phyloP scores from a whole-genome alignment of 2,329 filamentous ascomycete genomes.

The Diaporthe batatas region DNA sequence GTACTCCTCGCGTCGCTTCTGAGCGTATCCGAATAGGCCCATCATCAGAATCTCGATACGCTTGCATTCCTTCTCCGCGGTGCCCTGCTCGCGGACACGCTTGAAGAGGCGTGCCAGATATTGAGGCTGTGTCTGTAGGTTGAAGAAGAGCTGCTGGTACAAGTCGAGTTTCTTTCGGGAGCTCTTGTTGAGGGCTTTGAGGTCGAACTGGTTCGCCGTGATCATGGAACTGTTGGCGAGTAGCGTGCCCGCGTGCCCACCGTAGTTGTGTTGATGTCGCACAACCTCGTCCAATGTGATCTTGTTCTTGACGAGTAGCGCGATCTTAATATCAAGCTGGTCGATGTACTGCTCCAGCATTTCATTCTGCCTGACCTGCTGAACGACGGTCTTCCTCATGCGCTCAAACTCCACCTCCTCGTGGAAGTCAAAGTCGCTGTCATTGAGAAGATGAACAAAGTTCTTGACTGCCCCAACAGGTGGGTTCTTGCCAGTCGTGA shows the following conservation, averaged over 20 bases:
- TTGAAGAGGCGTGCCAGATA: constrained; percentile 93
- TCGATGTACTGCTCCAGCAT: constrained; percentile 98
- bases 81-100: constrained; percentile 84
- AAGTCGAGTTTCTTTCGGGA: constrained; percentile 95
- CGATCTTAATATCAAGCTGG: constrained; percentile 98
- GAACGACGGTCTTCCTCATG: constrained; percentile 93
- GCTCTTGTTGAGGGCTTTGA: constrained; percentile 97
- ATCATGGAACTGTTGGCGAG: constrained; percentile 90
- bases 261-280: constrained; percentile 95
- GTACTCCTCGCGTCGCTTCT: constrained; percentile 97
- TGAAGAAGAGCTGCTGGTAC: constrained; percentile 98
- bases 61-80: constrained; percentile 92
- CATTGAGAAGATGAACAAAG: constrained; percentile 96
- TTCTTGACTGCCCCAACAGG: constrained; percentile 97
- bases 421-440: constrained; percentile 99
- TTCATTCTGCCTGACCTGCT: constrained; percentile 97
- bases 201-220: constrained; percentile 92
- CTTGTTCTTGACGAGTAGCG: constrained; percentile 98
- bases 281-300: constrained; percentile 98
- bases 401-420: constrained; percentile 98
- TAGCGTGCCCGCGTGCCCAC: constrained; percentile 86
- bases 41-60: constrained; percentile 94
- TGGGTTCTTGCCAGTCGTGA: constrained; percentile 96
- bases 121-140: constrained; percentile 94
- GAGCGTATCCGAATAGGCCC: constrained; percentile 96